These are phyloP conservation scores for Jacaranda mimosifolia DNA, from an alignment of 257 asterid genomes.

Conservation along the genomic window DNA sequence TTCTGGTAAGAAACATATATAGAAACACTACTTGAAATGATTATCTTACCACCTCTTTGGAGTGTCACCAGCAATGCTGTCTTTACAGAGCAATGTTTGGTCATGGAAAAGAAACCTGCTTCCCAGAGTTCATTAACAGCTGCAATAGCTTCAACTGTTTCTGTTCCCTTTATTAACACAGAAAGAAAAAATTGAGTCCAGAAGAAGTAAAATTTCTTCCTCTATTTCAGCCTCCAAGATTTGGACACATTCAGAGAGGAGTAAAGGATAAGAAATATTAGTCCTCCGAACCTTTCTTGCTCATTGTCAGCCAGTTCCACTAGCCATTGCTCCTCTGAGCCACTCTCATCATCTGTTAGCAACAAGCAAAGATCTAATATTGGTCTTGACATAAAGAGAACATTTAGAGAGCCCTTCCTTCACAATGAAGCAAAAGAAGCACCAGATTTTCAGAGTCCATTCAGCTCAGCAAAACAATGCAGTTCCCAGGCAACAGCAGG, in stretches of 20 bases:
- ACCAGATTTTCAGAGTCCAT: constrained; percentile 14
- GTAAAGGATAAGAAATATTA: constrained; percentile 21
- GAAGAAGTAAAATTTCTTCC: constrained; percentile 36
- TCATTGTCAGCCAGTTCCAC: constrained; percentile 27
- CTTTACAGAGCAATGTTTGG: constrained; percentile 43
- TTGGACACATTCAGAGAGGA: constrained; percentile 34
- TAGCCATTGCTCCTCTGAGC: background rate
- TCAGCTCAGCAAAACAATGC: background rate
- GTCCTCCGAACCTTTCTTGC: background rate
- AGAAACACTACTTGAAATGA: background rate
- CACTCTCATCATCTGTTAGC: constrained; percentile 30
- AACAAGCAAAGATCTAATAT: constrained; percentile 34
- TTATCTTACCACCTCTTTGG: background rate
- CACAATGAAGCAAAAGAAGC: constrained; percentile 33
- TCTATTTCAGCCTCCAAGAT: constrained; percentile 43
- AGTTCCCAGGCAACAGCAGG: background rate
- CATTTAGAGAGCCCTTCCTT: background rate
- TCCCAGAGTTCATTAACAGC: constrained; percentile 25
- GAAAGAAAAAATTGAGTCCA: constrained; percentile 36
- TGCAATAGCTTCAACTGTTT: background rate
- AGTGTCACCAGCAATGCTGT: background rate
- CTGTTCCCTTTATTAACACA: constrained; percentile 6
- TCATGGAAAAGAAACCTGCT: constrained; percentile 36
- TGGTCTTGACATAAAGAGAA: background rate
- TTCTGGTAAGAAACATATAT: constrained; percentile 47